phyloP scores from a whole-genome alignment of 768 basidiomycete species.

The Podaxis rugospora region DNA sequence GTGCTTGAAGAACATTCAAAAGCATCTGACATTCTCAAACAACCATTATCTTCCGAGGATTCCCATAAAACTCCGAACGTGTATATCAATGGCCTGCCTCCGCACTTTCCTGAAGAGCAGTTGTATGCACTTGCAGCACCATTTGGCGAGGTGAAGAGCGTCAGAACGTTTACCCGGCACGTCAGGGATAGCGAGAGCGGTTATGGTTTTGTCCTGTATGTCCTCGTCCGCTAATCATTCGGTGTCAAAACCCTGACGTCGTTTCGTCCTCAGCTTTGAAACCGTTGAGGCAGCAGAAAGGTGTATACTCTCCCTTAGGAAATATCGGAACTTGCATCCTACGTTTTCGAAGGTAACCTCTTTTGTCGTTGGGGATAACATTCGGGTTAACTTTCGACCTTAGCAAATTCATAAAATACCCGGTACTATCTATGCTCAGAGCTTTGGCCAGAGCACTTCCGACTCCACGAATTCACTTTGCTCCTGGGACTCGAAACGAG shows the following conservation, averaged over 20 bases:
- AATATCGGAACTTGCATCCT: slow-evolving; percentile 76
- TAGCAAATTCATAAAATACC: slow-evolving; percentile 78
- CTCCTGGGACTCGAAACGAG: slow-evolving; percentile 19
- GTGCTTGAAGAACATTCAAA: not conserved
- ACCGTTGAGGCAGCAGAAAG: slow-evolving; percentile 63
- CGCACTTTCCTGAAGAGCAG: slow-evolving; percentile 78
- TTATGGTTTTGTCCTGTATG: slow-evolving; percentile 77
- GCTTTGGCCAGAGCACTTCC: slow-evolving; percentile 17
- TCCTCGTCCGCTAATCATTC: slow-evolving; percentile 11
- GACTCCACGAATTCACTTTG: slow-evolving; percentile 13
- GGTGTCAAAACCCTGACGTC: not conserved
- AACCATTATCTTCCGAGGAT: not conserved
- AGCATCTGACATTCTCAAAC: not conserved
- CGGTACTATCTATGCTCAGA: slow-evolving; percentile 58
- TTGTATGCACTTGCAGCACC: slow-evolving; percentile 65
- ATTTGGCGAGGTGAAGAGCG: slow-evolving; percentile 74
- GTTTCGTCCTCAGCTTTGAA: slow-evolving; percentile 47
- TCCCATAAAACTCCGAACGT: slow-evolving; percentile 64
- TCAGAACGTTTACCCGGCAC: slow-evolving; percentile 80
- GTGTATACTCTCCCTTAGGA: slow-evolving; percentile 68
- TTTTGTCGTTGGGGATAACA: not conserved
- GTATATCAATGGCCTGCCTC: slow-evolving; percentile 85
- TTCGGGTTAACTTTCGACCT: not conserved
- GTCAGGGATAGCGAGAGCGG: slow-evolving; percentile 70
- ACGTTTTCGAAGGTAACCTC: slow-evolving; percentile 75